Percentiles rank a stretch among this genome's conserved stretches.
phyloP scores from a whole-genome alignment of 768 basidiomycete species.

The Trametes villosa region DNA sequence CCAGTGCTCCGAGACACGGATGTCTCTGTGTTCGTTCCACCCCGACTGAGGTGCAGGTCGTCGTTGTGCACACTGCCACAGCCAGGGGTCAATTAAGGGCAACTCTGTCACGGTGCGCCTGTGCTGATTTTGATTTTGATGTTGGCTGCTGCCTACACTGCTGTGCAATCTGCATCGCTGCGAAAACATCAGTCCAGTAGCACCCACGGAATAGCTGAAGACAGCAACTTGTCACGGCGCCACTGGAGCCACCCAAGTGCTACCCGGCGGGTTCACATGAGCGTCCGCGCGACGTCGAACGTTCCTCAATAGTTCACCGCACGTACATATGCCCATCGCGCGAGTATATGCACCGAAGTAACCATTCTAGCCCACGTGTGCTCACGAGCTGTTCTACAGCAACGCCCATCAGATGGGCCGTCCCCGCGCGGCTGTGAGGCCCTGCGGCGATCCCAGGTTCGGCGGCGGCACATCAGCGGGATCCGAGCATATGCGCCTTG shows the following conservation, averaged over 20 bases:
- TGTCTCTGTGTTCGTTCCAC: too few relatives aligned
- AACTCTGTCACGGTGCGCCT: not conserved
- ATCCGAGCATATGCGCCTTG: not conserved
- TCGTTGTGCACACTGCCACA: not conserved
- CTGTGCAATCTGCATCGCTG: too few relatives aligned
- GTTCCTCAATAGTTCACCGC: not conserved
- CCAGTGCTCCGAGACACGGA: too few relatives aligned
- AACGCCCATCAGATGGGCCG: slow-evolving; percentile 7
- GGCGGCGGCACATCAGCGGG: not conserved
- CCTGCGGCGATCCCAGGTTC: slow-evolving; percentile 7
- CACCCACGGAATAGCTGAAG: too few relatives aligned
- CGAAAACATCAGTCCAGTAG: not conserved
- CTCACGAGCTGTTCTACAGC: too few relatives aligned
- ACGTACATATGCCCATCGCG: not conserved
- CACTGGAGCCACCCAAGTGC: not conserved
- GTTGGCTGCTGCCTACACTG: not conserved
- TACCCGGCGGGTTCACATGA: not conserved
- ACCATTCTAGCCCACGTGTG: slow-evolving; percentile 1
- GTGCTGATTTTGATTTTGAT: slow-evolving; percentile 12
- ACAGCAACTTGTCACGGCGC: too few relatives aligned
- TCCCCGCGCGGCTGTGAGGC: not conserved
- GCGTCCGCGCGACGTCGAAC: not conserved
- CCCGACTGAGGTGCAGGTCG: too few relatives aligned
- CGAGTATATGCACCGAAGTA: not conserved
- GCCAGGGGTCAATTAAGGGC: not conserved